Evolutionary conservation across 2,329 filamentous ascomycete species (phyloP), one percentile per base, ranked within the genome.

Genomic region (Curvularia hawaiiensis): DNA sequence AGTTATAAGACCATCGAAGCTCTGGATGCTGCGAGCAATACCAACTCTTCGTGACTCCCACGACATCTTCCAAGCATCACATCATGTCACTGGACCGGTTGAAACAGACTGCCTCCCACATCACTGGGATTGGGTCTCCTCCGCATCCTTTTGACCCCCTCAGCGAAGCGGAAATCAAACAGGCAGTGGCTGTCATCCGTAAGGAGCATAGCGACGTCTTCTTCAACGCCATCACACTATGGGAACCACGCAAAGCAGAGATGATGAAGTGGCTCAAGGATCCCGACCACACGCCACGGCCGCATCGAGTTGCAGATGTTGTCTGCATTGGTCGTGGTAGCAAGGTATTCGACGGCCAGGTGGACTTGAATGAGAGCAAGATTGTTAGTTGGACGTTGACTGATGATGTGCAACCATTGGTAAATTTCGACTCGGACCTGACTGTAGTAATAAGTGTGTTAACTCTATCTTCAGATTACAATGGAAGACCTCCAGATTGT

Each of bases 401-500:
- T 2, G 85, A 90, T 4, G 90, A 89, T 24, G 86, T 92, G 14
- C 92, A 97, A 76, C 93, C 92, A 28, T 84, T 97, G 75, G 88
- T 90, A 74, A 75, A 83, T 3, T 6, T 74, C 6, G 8, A 22
- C 11, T 16, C 18, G 1, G 41, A 39, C 12, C 1, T 6, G 3
- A 7, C 14, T 31, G 9, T 22, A 3, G 2, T 3, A 5, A 20
- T 18, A 3, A 9, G 8, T 7, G 11, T 26, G 5, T 51, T 67
- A 28, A 69, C 28, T 5, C 28, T 10, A 26, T 14, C 4, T 47
- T 2, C 28, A 90, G 86, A 96, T 97, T 72, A 96, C 91, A 0
- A 92, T 96, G 85, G 92, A 97, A 72, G 93, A 97, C 74, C 82
- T 97, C 35, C 85, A 92, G 67, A 83, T 86, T 54, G 92, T 96